A percentile compares a stretch with the other conserved stretches of the same genome.
Conservation (phyloP, 768 basidiomycete genomes). For the Gautieria morchelliformis region DNA sequence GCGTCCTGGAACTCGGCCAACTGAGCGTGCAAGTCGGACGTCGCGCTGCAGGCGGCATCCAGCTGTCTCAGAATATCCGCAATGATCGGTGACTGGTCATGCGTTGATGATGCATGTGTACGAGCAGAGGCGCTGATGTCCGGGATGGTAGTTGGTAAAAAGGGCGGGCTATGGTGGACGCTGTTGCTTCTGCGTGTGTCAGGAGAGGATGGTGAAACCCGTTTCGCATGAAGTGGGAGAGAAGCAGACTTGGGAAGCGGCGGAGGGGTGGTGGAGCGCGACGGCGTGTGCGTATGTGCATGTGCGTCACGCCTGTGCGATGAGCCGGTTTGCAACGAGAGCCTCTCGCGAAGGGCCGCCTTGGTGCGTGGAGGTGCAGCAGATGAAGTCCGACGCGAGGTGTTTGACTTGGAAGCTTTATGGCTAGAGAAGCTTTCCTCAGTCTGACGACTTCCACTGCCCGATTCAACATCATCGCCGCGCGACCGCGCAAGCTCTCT, state of each 20-base stretch:
- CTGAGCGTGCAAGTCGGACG: conserved; percentile 62
- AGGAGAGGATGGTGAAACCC: conserved; percentile 24
- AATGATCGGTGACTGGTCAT: conserved; percentile 62
- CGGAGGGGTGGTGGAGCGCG: conserved; percentile 67
- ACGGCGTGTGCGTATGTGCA: conserved; percentile 3
- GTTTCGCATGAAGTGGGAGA: conserved; percentile 62
- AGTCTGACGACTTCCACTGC: neutral
- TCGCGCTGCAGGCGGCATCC: conserved; percentile 45
- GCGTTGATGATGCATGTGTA: conserved; percentile 17
- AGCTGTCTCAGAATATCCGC: conserved; percentile 73
- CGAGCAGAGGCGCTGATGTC: conserved; percentile 20
- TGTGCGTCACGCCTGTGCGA: neutral
- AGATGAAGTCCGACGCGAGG: neutral
- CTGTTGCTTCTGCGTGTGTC: conserved; percentile 11
- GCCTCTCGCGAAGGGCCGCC: conserved; percentile 1
- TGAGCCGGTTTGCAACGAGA: neutral
- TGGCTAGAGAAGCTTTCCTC: neutral
- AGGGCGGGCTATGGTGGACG: conserved; percentile 9
- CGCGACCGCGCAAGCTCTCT: neutral
- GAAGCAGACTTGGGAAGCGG: conserved; percentile 78
- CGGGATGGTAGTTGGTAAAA: conserved; percentile 13
- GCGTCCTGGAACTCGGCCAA: conserved; percentile 49
- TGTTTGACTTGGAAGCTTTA: neutral
- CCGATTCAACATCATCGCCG: neutral
- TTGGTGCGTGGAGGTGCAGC: conserved; percentile 1